Evolutionary conservation across 2,329 filamentous ascomycete species (phyloP), one percentile per base, ranked within the genome.

Genomic region (Apiospora kogelbergensis): DNA sequence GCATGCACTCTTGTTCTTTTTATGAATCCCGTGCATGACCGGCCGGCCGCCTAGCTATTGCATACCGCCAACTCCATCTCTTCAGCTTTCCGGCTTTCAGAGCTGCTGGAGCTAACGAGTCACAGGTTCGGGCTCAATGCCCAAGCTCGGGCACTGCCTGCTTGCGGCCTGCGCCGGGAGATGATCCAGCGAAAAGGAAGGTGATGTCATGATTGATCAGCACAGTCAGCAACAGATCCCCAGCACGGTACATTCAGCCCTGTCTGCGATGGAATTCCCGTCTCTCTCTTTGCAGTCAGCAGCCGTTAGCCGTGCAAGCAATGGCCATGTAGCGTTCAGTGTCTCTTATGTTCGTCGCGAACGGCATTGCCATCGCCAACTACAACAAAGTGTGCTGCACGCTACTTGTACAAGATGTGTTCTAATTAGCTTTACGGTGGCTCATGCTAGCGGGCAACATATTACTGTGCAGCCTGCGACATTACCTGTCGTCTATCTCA

Each of bases 201-300:
- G 53, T 60, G 53, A 60, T 60, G 53, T 60, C 53, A 60, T 60
- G 53, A 60, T 60, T 26, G 17, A 15, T n/a, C 33, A 60, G 30
- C 53, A 60, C 53, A n/a, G 53, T 60, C 53, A 60, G 30, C 33
- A n/a, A 60, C 17, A 4, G 7, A 26, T 17, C 17, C 30, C 30
- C 17, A 30, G 17, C 53, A 60, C 53, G 6, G 30, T 60, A 6
- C 17, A 6, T 9, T 20, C 53, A 60, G 53, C 53, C 53, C 48
- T 57, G 48, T 15, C 17, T 60, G 46, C 46, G 7, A 30, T 26
- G 46, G 5, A 30, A 42, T 42, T 42, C 40, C 11, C 24, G 13
- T 53, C 24, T 26, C 45, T 53, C 24, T 26, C 45, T 2, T 48
- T 48, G 45, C 22, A 15, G 3, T 48, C 22, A 15, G 6, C 15